Conservation (phyloP, 2,329 filamentous ascomycete species). For the Arthroderma sp. region DNA sequence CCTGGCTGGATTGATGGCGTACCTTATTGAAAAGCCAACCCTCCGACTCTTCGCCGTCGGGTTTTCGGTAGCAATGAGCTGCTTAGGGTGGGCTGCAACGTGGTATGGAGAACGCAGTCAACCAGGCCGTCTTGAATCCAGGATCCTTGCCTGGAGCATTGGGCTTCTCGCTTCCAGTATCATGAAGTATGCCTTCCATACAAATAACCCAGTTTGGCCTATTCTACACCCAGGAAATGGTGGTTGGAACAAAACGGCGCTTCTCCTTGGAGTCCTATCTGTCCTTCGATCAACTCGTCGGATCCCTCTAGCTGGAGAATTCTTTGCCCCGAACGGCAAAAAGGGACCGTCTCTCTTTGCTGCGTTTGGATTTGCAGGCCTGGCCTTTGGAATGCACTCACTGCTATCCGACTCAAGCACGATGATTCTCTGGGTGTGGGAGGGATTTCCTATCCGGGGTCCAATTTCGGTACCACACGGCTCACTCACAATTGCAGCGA, state of each 20-base stretch:
- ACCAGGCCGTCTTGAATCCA: slow-evolving; percentile 62
- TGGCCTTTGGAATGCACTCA: slow-evolving; percentile 84
- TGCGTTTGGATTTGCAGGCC: slow-evolving; percentile 63
- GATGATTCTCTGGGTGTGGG: slow-evolving; percentile 98
- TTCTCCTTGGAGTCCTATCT: slow-evolving; percentile 62
- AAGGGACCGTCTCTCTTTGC: slow-evolving; percentile 58
- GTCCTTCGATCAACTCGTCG: slow-evolving; percentile 61
- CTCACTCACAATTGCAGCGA: slow-evolving; percentile 69
- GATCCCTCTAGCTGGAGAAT: slow-evolving; percentile 39
- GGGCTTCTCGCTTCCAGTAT: slow-evolving; percentile 76
- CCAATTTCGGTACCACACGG: slow-evolving; percentile 84
- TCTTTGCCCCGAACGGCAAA: slow-evolving; percentile 38
- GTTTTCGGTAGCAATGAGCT: slow-evolving; percentile 67
- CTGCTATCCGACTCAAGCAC: slow-evolving; percentile 93
- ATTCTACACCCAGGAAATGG: slow-evolving; percentile 82
- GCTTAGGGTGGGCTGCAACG: slow-evolving; percentile 70
- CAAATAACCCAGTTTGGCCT: slow-evolving; percentile 95
- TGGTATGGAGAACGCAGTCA: slow-evolving; percentile 67
- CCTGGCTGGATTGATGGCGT: slow-evolving; percentile 65
- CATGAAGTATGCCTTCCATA: slow-evolving; percentile 83
- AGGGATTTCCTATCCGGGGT: slow-evolving; percentile 81
- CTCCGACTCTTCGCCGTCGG: slow-evolving; percentile 67
- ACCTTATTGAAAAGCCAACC: slow-evolving; percentile 58
- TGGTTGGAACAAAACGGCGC: slow-evolving; percentile 77
- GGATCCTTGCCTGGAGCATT: slow-evolving; percentile 64